Conservation (phyloP, 768 basidiomycete genomes). For the Auricularia auricula-judae region DNA sequence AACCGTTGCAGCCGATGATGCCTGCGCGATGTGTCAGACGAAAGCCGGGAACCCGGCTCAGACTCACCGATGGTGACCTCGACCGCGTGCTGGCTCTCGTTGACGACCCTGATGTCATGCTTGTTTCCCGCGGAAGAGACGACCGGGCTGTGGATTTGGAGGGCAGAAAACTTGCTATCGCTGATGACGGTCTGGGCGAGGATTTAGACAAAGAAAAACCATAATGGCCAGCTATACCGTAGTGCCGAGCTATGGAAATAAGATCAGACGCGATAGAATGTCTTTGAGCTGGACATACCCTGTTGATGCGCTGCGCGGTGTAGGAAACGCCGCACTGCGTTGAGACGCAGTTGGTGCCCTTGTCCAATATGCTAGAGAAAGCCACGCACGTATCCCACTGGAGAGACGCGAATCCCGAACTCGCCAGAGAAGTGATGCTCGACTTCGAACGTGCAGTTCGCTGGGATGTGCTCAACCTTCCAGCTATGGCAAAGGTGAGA, state of each 20-base stretch:
- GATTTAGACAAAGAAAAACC: neutral
- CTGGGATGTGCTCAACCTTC: neutral
- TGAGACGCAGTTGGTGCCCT: neutral
- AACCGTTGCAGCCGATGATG: neutral
- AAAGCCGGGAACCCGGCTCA: neutral
- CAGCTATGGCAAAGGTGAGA: neutral
- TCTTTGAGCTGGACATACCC: neutral
- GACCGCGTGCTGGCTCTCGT: neutral
- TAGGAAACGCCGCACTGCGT: neutral
- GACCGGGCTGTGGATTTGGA: neutral
- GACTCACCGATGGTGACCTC: neutral
- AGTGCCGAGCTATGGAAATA: neutral
- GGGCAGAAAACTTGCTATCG: neutral
- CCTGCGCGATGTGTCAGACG: neutral
- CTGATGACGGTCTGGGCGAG: neutral
- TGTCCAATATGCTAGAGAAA: neutral
- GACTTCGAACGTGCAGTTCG: neutral
- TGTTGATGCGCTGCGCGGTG: neutral
- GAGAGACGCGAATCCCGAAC: neutral
- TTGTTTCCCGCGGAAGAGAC: neutral
- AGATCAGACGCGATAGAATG: neutral
- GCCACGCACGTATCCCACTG: neutral
- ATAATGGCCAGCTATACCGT: neutral
- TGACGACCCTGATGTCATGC: neutral
- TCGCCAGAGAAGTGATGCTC: neutral